Conservation (phyloP, 2,329 filamentous ascomycete genomes). For the Diaporthe humulicola region DNA sequence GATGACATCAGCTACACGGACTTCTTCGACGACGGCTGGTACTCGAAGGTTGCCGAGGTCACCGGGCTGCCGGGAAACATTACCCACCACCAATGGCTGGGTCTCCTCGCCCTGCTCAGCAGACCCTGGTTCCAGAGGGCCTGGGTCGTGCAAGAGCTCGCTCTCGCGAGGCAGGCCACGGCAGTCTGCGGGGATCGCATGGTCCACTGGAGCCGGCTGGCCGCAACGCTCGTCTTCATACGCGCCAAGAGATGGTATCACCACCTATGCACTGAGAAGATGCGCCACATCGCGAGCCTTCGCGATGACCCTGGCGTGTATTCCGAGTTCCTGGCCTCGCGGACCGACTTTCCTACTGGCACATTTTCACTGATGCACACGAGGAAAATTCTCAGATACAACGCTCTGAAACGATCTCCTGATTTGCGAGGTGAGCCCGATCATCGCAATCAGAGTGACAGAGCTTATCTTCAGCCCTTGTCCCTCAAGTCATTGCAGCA, state of each 20-base stretch:
- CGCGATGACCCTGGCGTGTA: neutral
- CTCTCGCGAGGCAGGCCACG: constrained; percentile 8
- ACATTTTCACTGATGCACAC: constrained; percentile 5
- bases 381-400: neutral
- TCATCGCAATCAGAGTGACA: neutral
- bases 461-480: neutral
- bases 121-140: constrained; percentile 30
- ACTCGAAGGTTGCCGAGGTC: neutral
- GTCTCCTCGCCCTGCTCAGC: constrained; percentile 25
- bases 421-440: too few species aligned
- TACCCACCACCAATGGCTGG: constrained; percentile 19
- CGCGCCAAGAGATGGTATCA: constrained; percentile 36
- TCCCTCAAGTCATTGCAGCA: neutral
- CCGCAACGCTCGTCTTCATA: constrained; percentile 28
- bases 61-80: neutral
- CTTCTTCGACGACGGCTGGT: constrained; percentile 4
- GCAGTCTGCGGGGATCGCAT: constrained; percentile 28
- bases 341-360: neutral
- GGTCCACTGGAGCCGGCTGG: constrained; percentile 30
- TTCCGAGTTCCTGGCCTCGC: constrained; percentile 28
- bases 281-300: constrained; percentile 19
- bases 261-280: constrained; percentile 37
- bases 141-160: constrained; percentile 33
- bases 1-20: constrained; percentile 10
- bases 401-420: neutral